Percentiles rank a stretch among this genome's conserved stretches.
Conservation (phyloP, 495 filamentous ascomycete genomes). For the Aspergillus cristatus region DNA sequence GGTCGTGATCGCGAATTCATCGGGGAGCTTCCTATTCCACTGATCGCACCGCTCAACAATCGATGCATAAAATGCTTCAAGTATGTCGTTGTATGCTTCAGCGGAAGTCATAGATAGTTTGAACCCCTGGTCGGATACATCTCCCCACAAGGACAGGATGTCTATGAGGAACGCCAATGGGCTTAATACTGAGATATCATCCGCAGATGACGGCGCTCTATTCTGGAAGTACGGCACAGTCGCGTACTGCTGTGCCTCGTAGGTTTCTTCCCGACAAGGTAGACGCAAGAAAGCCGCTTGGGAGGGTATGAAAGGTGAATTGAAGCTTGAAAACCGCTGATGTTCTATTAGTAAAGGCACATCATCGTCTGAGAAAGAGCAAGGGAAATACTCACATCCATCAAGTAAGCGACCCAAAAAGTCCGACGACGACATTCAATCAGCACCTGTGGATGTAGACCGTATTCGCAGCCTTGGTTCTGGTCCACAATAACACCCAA, state of each 20-base stretch:
- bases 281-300: slow-evolving; percentile 55
- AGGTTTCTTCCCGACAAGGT: slow-evolving; percentile 47
- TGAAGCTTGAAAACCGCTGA: slow-evolving; percentile 49
- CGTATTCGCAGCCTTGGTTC: slow-evolving; percentile 42
- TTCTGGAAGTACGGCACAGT: slow-evolving; percentile 50
- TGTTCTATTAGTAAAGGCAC: slow-evolving; percentile 1
- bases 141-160: slow-evolving; percentile 54
- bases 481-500: slow-evolving; percentile 40
- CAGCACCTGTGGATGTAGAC: slow-evolving; percentile 45
- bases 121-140: slow-evolving; percentile 50
- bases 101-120: slow-evolving; percentile 41
- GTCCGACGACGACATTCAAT: slow-evolving; percentile 58
- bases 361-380: background rate
- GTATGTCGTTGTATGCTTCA: slow-evolving; percentile 29
- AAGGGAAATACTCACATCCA: slow-evolving; percentile 47
- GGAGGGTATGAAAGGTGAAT: slow-evolving; percentile 34
- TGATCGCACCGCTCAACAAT: slow-evolving; percentile 40
- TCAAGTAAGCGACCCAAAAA: slow-evolving; percentile 57
- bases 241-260: slow-evolving; percentile 44
- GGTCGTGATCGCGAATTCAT: slow-evolving; percentile 36
- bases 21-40: slow-evolving; percentile 38
- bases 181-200: slow-evolving; percentile 32
- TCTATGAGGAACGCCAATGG: slow-evolving; percentile 52
- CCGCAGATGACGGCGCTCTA: slow-evolving; percentile 13
- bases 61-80: slow-evolving; percentile 41